These are phyloP conservation scores for Paraphoma sp. DNA, from an alignment of 2,329 filamentous ascomycete species.

Conservation along the genomic window DNA sequence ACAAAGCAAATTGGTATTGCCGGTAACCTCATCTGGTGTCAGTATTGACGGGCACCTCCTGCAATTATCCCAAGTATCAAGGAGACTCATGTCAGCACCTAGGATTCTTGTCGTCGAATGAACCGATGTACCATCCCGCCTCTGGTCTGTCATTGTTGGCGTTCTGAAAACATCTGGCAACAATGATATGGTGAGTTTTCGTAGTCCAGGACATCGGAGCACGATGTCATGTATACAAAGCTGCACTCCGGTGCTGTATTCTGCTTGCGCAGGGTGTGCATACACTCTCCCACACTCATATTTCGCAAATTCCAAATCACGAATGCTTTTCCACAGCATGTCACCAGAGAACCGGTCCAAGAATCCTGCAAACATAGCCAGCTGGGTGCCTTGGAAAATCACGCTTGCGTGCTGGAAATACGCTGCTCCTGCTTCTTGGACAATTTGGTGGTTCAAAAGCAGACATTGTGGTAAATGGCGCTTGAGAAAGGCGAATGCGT, in stretches of 20 bases:
- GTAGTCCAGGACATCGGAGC: neutral
- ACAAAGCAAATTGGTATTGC: neutral
- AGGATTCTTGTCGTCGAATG: no score
- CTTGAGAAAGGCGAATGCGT: neutral
- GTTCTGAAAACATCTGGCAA: neutral
- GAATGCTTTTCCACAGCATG: neutral
- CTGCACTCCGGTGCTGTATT: neutral
- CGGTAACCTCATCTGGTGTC: no score
- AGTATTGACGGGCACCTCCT: no score
- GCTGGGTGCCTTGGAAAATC: neutral
- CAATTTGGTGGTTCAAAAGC: neutral
- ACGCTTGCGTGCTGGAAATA: neutral
- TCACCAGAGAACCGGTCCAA: neutral
- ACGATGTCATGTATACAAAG: neutral
- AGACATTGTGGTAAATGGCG: neutral
- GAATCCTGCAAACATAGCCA: neutral
- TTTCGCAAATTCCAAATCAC: neutral
- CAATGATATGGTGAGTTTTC: neutral
- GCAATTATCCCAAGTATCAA: no score
- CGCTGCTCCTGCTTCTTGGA: neutral
- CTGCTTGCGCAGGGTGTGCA: no score
- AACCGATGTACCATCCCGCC: no score
- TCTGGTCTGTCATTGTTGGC: neutral
- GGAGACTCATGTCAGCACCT: no score
- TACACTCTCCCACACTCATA: no score